Base-by-base conservation (phyloP, 1,284 basidiomycete species). In the Boletus sp. region DNA sequence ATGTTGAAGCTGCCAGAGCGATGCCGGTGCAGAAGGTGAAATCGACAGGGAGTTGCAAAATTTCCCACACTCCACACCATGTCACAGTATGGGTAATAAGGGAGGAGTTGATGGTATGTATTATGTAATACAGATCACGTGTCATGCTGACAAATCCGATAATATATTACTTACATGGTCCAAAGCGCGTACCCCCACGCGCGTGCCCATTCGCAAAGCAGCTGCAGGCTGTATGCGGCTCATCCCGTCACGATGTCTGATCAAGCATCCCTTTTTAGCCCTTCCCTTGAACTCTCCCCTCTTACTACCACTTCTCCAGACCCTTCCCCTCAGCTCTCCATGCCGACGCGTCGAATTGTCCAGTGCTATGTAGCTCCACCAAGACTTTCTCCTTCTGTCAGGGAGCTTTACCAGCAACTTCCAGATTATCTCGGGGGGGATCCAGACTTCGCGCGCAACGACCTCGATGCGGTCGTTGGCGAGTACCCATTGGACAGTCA, bases 401-500 rank as follows among this genome's bases (percentile, higher is more conserved):
- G 72, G 54, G 47, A 52, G 12, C 61, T 69, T 30, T 83, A 80
- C 57, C 68, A 70, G 48, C 50, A 59, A 22, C 51, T 64, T 6
- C 57, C 61, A n/a, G 63, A 69, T 26, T 62, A 58, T 35, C 64
- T 69, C 33, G 65, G 63, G 37, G 60, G 64, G 7, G 63, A 69
- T 33, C 50, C 62, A 1, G 65, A 71, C 27, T 56, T 70, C 35
- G 53, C 57, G 19, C 56, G 51, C 39, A 27, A 50, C 34, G 62
- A 70, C 34, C 58, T 78, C 7, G 73, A 78, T 50, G 69, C 76
- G 51, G 67, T 88, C 20, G 72, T 85, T 49, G 84, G 83, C 10
- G 81, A 85, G 58, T 75, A 76, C 53, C 64, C 60, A 1, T 36
- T 57, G 22, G 48, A 56, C 5, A 30, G 51, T 13, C 64, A 74